Percentiles rank a stretch among this genome's conserved stretches.
These are phyloP conservation scores for Populus alba DNA, from an alignment of 345 rosid genomes.

Conservation along the genomic window DNA sequence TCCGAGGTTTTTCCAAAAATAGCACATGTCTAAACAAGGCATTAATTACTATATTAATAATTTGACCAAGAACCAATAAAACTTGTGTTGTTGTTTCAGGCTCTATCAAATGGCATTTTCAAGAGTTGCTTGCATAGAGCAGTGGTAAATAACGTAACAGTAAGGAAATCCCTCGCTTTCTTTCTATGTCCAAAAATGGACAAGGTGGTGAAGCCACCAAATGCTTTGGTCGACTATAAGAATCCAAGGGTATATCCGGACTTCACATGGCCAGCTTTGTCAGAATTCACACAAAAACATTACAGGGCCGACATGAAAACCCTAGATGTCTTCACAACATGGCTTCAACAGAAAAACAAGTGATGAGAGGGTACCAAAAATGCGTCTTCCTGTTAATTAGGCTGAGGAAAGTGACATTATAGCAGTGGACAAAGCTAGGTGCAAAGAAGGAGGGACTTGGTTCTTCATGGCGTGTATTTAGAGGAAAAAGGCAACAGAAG, in stretches of 20 bases:
- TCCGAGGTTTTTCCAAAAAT: neutral
- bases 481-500: conserved; percentile 10
- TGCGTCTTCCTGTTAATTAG: neutral
- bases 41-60: neutral
- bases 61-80: neutral
- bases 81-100: conserved; percentile 42
- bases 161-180: conserved; percentile 91
- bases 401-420: conserved; percentile 22
- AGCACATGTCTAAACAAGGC: neutral
- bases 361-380: neutral
- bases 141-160: conserved; percentile 64
- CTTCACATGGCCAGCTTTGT: conserved; percentile 70
- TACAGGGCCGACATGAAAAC: conserved; percentile 90
- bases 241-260: conserved; percentile 73
- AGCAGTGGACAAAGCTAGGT: neutral
- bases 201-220: conserved; percentile 77
- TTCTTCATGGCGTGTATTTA: neutral
- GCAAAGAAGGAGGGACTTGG: neutral
- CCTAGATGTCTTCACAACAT: conserved; percentile 54
- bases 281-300: conserved; percentile 77
- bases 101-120: conserved; percentile 78
- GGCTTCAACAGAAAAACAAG: conserved; percentile 43
- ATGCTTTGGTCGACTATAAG: conserved; percentile 43
- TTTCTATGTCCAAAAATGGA: conserved; percentile 80
- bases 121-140: conserved; percentile 96